phyloP scores from a whole-genome alignment of 192 early-diverging fungal species.

The Coemansia nantahalensis region DNA sequence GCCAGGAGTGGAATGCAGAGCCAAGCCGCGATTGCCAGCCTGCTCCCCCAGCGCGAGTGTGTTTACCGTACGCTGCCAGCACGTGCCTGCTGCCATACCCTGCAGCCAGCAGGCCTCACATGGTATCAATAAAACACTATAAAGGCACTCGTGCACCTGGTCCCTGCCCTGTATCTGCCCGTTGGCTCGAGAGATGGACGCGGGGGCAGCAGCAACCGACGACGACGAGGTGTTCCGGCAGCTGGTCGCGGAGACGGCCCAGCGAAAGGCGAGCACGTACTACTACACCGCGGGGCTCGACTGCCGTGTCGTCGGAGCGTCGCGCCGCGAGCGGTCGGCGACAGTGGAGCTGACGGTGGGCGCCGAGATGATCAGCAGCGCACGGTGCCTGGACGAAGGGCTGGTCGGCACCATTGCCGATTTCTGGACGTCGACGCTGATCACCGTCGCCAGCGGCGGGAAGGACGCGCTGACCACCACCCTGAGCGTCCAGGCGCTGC shows the following conservation, averaged over 20 bases:
- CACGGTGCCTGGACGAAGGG: conserved; percentile 32
- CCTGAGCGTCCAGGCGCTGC: conserved; percentile 31
- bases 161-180: no score
- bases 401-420: conserved; percentile 34
- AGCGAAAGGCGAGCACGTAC: conserved; percentile 33
- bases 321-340: background rate
- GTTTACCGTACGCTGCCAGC: no score
- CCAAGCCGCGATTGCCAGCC: no score
- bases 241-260: conserved; percentile 1
- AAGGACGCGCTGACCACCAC: conserved; percentile 32
- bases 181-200: background rate
- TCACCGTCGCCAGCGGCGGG: conserved; percentile 26
- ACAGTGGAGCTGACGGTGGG: conserved; percentile 6
- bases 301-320: conserved; percentile 15
- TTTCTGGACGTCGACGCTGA: conserved; percentile 43
- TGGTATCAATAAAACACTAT: no score
- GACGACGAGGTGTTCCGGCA: conserved; percentile 9
- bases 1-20: no score
- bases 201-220: background rate
- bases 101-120: no score
- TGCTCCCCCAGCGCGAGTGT: no score
- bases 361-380: conserved; percentile 5
- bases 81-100: no score
- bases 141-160: no score
- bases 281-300: conserved; percentile 26